phyloP scores from a whole-genome alignment of 495 filamentous ascomycete genomes.

The Neurospora pannonica region DNA sequence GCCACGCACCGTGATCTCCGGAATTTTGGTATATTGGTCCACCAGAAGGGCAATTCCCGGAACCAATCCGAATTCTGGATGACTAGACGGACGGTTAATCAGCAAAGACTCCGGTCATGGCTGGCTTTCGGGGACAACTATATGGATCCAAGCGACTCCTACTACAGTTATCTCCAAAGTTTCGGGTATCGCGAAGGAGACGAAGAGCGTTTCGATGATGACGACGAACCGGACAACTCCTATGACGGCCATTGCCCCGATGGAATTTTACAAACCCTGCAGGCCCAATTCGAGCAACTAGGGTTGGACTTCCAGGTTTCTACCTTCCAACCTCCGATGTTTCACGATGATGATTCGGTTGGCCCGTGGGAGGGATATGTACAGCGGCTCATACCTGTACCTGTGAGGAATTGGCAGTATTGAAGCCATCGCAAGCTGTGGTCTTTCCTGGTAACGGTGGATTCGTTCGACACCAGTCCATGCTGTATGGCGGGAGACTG shows the following conservation, averaged over 20 bases:
- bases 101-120: background rate
- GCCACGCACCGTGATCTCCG: background rate
- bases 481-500: no score
- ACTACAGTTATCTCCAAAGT: background rate
- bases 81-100: background rate
- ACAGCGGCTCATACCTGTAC: background rate
- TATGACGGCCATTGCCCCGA: background rate
- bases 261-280: background rate
- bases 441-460: background rate
- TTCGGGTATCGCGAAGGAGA: background rate
- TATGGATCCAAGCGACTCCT: fast-evolving
- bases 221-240: background rate
- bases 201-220: background rate
- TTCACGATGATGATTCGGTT: no score
- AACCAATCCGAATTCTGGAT: background rate
- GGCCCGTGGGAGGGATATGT: background rate
- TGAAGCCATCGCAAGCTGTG: background rate
- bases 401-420: no score
- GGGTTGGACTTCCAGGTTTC: background rate
- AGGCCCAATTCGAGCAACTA: background rate
- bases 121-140: background rate
- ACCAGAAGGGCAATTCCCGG: background rate
- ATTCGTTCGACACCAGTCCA: background rate
- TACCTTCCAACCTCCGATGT: background rate
- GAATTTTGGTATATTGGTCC: background rate